These are phyloP conservation scores for Tephrocybe sp. DNA, from an alignment of 768 basidiomycete genomes.

Conservation along the genomic window DNA sequence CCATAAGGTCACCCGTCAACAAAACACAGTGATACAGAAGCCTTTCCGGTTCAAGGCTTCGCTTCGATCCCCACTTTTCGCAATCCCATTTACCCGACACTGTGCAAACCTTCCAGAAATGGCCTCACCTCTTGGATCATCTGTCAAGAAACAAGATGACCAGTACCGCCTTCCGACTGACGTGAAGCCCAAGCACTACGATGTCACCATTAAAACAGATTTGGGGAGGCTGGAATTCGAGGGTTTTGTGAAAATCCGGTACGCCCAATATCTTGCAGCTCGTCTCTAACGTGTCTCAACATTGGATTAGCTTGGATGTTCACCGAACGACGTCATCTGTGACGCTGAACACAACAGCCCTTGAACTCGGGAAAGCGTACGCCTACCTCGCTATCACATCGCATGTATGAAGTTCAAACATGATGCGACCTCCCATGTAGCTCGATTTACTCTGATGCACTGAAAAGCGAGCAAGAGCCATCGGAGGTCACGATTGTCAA, in stretches of 20 bases:
- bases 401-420: neutral
- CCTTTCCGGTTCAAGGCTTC: slow-evolving; percentile 17
- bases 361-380: slow-evolving; percentile 57
- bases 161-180: slow-evolving; percentile 65
- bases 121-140: slow-evolving; percentile 21
- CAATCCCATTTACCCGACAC: slow-evolving; percentile 13
- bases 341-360: slow-evolving; percentile 62
- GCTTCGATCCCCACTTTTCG: slow-evolving; percentile 16
- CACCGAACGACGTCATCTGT: slow-evolving; percentile 57
- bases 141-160: slow-evolving; percentile 28
- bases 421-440: slow-evolving; percentile 18
- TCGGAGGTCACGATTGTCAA: slow-evolving; percentile 54
- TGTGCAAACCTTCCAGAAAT: slow-evolving; percentile 24
- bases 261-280: slow-evolving; percentile 20
- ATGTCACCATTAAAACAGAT: slow-evolving; percentile 79
- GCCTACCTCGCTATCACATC: slow-evolving; percentile 11
- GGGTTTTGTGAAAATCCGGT: slow-evolving; percentile 77
- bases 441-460: slow-evolving; percentile 54
- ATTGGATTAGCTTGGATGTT: slow-evolving; percentile 57
- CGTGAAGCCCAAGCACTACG: slow-evolving; percentile 75
- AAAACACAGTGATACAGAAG: slow-evolving; percentile 11
- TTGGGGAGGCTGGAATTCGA: slow-evolving; percentile 73
- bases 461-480: slow-evolving; percentile 46
- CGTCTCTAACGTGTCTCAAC: neutral
- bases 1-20: slow-evolving; percentile 16